Percentiles rank a stretch among this genome's conserved stretches.
Conservation (phyloP, 495 filamentous ascomycete species). For the Lophiotrema nucula region DNA sequence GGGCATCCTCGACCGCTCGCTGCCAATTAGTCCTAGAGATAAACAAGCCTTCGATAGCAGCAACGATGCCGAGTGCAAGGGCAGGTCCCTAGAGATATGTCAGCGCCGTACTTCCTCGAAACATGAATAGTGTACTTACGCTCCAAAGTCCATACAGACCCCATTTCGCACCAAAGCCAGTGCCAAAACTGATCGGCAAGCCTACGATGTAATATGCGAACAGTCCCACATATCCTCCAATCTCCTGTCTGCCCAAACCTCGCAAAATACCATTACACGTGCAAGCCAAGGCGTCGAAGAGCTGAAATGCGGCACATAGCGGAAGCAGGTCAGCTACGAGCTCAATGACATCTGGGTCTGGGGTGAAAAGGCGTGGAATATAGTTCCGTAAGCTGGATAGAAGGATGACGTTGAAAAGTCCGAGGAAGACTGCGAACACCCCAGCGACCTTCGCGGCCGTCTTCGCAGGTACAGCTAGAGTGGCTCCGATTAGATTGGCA, state of each 20-base stretch:
- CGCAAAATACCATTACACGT: slow-evolving; percentile 80
- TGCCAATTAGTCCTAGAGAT: slow-evolving; percentile 69
- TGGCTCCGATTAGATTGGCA: slow-evolving; percentile 46
- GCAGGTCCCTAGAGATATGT: slow-evolving; percentile 35
- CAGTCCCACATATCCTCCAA: slow-evolving; percentile 84
- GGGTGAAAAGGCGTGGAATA: slow-evolving; percentile 77
- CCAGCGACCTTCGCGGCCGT: slow-evolving; percentile 49
- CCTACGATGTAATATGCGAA: slow-evolving; percentile 82
- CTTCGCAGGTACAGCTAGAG: slow-evolving; percentile 41
- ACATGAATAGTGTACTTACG: slow-evolving; percentile 30
- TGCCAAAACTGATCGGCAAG: slow-evolving; percentile 75
- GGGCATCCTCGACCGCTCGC: slow-evolving; percentile 69
- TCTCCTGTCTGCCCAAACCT: slow-evolving; percentile 79
- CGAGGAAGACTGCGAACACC: slow-evolving; percentile 63
- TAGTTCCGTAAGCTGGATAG: slow-evolving; percentile 62
- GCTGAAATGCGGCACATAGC: slow-evolving; percentile 79
- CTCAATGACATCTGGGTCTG: slow-evolving; percentile 72
- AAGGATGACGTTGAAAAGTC: slow-evolving; percentile 70
- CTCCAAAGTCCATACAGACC: slow-evolving; percentile 69
- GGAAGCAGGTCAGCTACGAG: slow-evolving; percentile 73
- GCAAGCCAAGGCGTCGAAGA: slow-evolving; percentile 76
- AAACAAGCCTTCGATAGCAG: slow-evolving; percentile 63
- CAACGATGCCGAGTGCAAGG: slow-evolving; percentile 50
- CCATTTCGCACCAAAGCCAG: slow-evolving; percentile 56
- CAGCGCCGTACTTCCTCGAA: neutral